phyloP scores from a whole-genome alignment of 2,329 filamentous ascomycete genomes.

The Neofusicoccum sp. region DNA sequence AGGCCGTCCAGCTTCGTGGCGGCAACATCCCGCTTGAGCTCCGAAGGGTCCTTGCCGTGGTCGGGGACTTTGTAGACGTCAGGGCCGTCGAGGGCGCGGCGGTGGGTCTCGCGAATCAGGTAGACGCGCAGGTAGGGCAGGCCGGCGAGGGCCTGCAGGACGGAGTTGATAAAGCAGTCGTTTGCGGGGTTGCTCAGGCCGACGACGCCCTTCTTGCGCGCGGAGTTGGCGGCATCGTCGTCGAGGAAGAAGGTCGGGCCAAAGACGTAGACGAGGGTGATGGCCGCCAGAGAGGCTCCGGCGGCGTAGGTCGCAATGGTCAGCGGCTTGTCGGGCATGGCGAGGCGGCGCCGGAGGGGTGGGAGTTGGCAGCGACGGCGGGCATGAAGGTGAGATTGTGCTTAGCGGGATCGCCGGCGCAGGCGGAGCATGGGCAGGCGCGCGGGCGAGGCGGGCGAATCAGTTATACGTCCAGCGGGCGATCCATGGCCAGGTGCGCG shows the following conservation, averaged over 20 bases:
- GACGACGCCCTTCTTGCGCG: constrained; percentile 81
- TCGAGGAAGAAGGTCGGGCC: constrained; percentile 96
- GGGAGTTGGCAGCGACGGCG: not conserved
- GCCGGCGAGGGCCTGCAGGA: constrained; percentile 88
- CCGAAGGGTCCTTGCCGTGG: constrained; percentile 42
- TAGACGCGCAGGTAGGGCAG: constrained; percentile 86
- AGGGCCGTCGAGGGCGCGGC: constrained; percentile 73
- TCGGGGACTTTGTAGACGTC: constrained; percentile 69
- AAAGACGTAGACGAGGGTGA: constrained; percentile 95
- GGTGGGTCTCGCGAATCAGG: constrained; percentile 86
- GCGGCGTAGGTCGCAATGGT: constrained; percentile 91
- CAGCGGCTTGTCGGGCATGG: constrained; percentile 78
- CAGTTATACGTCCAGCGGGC: not conserved
- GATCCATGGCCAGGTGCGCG: constrained; percentile 2
- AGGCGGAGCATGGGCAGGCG: not conserved
- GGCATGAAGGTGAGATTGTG: constrained; percentile 13
- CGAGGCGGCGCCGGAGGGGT: constrained; percentile 21
- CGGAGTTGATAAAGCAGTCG: constrained; percentile 81
- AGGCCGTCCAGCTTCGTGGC: constrained; percentile 57
- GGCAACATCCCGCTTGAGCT: constrained; percentile 36
- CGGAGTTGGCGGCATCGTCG: constrained; percentile 61
- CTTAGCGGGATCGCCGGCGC: not conserved
- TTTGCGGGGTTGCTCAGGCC: constrained; percentile 87
- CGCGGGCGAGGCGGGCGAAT: constrained; percentile 4
- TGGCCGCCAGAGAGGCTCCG: constrained; percentile 89